Conservation (phyloP, 179 eudicot species). For the Actinidia polygama region DNA sequence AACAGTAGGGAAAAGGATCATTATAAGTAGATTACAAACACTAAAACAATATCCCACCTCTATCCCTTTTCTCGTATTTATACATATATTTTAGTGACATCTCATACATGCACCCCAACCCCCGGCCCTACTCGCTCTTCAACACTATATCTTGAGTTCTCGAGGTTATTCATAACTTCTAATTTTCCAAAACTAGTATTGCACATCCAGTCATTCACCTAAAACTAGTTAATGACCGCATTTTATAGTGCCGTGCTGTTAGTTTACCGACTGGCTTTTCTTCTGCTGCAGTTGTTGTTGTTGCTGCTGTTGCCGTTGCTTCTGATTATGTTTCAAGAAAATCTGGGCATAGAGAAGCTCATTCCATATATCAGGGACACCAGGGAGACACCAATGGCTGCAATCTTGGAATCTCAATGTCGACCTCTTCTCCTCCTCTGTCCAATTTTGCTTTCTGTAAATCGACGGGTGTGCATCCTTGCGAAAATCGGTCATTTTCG, state of each 20-base stretch:
- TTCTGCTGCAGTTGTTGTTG: constrained; percentile 12
- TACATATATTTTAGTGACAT: no score
- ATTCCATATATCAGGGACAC: constrained; percentile 84
- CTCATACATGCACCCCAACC: no score
- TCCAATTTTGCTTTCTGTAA: constrained; percentile 46
- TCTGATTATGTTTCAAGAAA: constrained; percentile 40
- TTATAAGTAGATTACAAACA: background rate
- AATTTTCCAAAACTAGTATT: background rate
- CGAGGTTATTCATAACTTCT: background rate
- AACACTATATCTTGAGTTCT: background rate
- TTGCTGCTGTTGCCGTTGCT: constrained; percentile 28
- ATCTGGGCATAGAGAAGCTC: constrained; percentile 64
- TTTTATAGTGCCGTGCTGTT: background rate
- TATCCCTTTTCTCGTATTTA: background rate
- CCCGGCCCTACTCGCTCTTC: background rate
- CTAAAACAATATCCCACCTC: background rate
- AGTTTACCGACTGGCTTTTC: constrained; percentile 23
- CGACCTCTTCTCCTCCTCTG: constrained; percentile 54
- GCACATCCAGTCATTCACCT: background rate
- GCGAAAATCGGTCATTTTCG: constrained; percentile 65
- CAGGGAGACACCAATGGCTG: constrained; percentile 87
- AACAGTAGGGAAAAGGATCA: background rate
- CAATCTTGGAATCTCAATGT: constrained; percentile 63
- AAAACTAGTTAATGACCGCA: background rate
- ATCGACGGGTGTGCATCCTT: constrained; percentile 80